Base-by-base conservation (phyloP, 2,329 filamentous ascomycete genomes). In the Neodidymelliopsis sp. region DNA sequence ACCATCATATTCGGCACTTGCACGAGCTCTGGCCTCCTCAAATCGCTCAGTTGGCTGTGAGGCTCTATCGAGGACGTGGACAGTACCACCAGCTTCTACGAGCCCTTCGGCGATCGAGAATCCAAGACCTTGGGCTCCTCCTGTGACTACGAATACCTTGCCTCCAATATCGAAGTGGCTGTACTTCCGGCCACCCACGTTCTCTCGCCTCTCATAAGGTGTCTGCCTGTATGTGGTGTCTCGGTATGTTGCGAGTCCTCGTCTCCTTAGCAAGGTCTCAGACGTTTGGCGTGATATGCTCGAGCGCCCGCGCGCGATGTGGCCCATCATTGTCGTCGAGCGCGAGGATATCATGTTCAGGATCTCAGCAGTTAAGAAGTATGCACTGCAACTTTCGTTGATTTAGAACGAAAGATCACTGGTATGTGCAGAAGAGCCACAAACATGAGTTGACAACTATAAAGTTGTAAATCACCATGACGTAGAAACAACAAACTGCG, bases 71-170 rank as follows among this genome's bases (percentile, higher is more conserved):
- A 88, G 76, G 29, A 83, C 84, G 67, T 89, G 84, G 16, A 89
- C 84, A 52, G 71, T 88, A 18, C 89, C 89, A 9, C 89, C 89
- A 25, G 88, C 88, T 70, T 91, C 88, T 4, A 88, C 79, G 4
- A 92, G 75, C 0, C 85, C 87, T 60, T 92, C 87, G 0, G 87
- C 83, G 62, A 91, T 83, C 3, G 85, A 82, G 6, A 92, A 72
- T 4, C 88, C 88, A 2, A 92, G 77, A 0, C 89, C 89, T 46
- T 84, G 79, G 0, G 81, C 88, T 27, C 88, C 84, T 20, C 63
- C 84, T 79, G 62, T 94, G 79, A 69, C 82, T 82, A 72, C 57
- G 20, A 70, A 71, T 7, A 71, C 66, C 39, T 67, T 67, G 5
- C 63, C 67, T 1, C 30, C 52, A 23, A 72, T 35, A 39, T 71